A percentile compares a stretch with the other conserved stretches of the same genome.
Evolutionary conservation across 768 basidiomycete genomes (phyloP).

Genomic region (Collybia mongolica): DNA sequence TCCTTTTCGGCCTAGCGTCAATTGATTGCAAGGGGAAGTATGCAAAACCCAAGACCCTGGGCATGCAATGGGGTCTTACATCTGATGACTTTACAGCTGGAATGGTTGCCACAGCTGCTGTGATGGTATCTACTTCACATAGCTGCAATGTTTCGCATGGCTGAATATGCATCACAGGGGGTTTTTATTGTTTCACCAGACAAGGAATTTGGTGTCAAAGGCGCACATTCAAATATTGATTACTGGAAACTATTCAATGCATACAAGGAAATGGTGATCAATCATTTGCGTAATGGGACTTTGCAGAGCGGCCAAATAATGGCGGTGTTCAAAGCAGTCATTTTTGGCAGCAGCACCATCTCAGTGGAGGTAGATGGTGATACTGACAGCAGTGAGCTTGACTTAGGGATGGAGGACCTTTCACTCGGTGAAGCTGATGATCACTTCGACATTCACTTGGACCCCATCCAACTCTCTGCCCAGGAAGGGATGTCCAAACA

Average conservation of each 20-base stretch:
- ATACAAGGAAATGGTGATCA: not conserved
- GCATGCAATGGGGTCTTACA: not conserved
- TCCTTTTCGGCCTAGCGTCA: not conserved
- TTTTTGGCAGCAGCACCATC: not conserved
- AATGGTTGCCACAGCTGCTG: not conserved
- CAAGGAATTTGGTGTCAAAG: conserved; percentile 1
- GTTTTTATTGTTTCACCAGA: not conserved
- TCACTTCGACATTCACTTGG: too few species aligned
- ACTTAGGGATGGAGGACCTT: not conserved
- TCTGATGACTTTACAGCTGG: not conserved
- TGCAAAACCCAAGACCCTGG: not conserved
- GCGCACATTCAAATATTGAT: not conserved
- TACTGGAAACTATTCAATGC: not conserved
- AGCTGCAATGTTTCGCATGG: too few species aligned
- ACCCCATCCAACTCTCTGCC: too few species aligned
- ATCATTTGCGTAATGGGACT: not conserved
- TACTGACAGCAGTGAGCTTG: not conserved
- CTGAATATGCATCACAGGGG: too few species aligned
- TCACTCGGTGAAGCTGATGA: not conserved
- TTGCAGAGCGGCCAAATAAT: not conserved
- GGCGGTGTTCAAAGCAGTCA: not conserved
- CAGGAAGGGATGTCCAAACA: too few species aligned
- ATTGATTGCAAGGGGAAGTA: not conserved
- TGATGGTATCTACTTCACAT: not conserved
- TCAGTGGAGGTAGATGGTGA: not conserved